These are phyloP conservation scores for Drechslerella coelobrocha DNA, from an alignment of 2,329 filamentous ascomycete genomes.

Conservation along the genomic window DNA sequence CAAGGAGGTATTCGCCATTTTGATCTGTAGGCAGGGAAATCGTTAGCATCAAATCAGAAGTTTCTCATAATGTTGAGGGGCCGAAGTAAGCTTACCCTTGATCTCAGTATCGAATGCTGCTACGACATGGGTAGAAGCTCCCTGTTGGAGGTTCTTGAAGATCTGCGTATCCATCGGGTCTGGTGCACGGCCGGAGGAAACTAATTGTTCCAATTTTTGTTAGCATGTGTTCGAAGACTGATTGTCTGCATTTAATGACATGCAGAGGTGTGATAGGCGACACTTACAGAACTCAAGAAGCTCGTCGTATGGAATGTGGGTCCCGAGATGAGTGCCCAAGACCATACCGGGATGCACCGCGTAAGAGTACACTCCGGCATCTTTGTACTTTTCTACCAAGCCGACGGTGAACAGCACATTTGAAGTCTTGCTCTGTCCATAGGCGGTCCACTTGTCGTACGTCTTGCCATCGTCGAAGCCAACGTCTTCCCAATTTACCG, in stretches of 20 bases:
- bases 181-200: conserved; percentile 18
- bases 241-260: conserved; percentile 51
- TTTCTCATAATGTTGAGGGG: not conserved
- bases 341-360: conserved; percentile 59
- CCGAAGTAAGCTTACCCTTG: conserved; percentile 41
- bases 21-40: conserved; percentile 38
- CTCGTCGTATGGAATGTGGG: conserved; percentile 18
- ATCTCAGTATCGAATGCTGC: conserved; percentile 60
- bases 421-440: conserved; percentile 64
- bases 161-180: conserved; percentile 8
- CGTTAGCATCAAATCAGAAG: not conserved
- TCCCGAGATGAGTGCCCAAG: conserved; percentile 18
- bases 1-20: conserved; percentile 25
- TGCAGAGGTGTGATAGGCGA: not conserved
- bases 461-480: conserved; percentile 59
- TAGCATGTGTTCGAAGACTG: conserved; percentile 55
- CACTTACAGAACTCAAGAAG: conserved; percentile 23
- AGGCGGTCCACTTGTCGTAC: conserved; percentile 60
- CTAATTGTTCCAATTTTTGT: conserved; percentile 7
- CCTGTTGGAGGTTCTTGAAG: conserved; percentile 49
- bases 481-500: conserved; percentile 61
- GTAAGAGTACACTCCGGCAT: conserved; percentile 58
- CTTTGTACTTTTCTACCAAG: conserved; percentile 57
- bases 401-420: conserved; percentile 62
- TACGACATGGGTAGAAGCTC: conserved; percentile 59